Conservation (phyloP, 169 alveolate species). For the Plasmodium ovale region DNA sequence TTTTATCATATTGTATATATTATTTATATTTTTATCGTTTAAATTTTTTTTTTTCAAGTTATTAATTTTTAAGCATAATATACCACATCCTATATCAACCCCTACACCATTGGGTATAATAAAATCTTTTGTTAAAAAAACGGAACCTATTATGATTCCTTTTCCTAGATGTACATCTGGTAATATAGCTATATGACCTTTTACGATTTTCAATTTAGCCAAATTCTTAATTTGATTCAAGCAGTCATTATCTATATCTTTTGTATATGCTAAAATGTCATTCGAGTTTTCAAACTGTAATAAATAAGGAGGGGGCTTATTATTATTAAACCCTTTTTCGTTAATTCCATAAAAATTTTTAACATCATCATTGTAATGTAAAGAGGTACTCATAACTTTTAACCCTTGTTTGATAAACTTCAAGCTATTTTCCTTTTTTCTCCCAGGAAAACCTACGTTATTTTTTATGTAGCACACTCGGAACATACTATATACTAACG, state of each 20-base stretch:
- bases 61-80: conserved; percentile 77
- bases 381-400: background rate
- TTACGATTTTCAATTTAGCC: conserved; percentile 70
- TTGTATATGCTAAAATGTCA: conserved; percentile 60
- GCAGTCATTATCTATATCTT: conserved; percentile 59
- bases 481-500: conserved; percentile 18
- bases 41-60: conserved; percentile 66
- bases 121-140: conserved; percentile 77
- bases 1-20: conserved; percentile 37
- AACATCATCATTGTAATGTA: conserved; percentile 8
- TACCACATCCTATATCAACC: conserved; percentile 84
- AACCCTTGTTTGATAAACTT: background rate
- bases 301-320: conserved; percentile 51
- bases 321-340: conserved; percentile 12
- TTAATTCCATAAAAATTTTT: conserved; percentile 25
- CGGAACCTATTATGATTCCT: conserved; percentile 83
- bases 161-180: conserved; percentile 87
- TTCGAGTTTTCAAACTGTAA: conserved; percentile 30
- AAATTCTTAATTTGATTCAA: conserved; percentile 67
- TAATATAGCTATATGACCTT: conserved; percentile 82
- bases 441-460: background rate
- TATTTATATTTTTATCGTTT: conserved; percentile 27
- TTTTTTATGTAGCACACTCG: conserved; percentile 15
- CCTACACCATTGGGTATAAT: conserved; percentile 83
- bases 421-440: background rate